Evolutionary conservation across 805 yeast species (phyloP).

Genomic region (Ascoidea tarda): DNA sequence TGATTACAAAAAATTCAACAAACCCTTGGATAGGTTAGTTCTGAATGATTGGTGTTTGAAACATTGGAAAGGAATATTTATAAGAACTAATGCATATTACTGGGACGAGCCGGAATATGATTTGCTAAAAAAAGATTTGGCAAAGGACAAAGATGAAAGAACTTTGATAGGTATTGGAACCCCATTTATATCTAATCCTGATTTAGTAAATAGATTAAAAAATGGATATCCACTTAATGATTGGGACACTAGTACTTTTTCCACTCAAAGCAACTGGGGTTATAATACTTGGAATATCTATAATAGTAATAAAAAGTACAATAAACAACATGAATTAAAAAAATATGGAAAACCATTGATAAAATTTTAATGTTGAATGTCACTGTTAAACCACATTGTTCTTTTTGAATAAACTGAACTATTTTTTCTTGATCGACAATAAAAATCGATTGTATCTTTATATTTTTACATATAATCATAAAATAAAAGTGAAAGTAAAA

Average conservation of each 20-base stretch:
- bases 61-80: neutral
- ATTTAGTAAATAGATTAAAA: neutral
- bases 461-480: too few species aligned
- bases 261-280: neutral
- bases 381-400: too few species aligned
- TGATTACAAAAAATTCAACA: neutral
- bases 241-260: neutral
- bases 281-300: neutral
- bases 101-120: neutral
- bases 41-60: neutral
- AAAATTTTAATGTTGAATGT: too few species aligned
- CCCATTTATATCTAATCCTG: neutral
- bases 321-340: neutral
- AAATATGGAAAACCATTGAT: neutral
- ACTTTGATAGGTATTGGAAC: neutral
- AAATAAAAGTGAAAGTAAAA: too few species aligned
- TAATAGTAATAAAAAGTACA: too few species aligned
- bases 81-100: neutral
- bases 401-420: too few species aligned
- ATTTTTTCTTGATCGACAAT: too few species aligned
- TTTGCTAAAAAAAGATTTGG: neutral
- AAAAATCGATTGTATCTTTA: too few species aligned
- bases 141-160: neutral
- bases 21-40: neutral
- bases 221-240: neutral